phyloP scores from a whole-genome alignment of 192 early-diverging fungal genomes.

The Coemansia sp. region DNA sequence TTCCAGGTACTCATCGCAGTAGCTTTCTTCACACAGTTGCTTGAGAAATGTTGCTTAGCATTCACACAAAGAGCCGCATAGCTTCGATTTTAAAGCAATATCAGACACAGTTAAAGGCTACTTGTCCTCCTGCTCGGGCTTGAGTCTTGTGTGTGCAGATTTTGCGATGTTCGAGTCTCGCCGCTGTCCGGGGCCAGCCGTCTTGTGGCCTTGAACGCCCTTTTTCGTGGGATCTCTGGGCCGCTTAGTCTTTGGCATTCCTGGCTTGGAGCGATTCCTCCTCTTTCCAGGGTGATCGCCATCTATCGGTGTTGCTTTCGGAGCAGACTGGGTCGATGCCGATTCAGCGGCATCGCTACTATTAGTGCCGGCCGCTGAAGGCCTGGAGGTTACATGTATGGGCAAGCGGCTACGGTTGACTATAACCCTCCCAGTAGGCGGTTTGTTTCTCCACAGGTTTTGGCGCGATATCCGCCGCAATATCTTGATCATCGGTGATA shows the following conservation, averaged over 20 bases:
- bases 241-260: not conserved
- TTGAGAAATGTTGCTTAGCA: not conserved
- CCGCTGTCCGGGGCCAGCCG: not conserved
- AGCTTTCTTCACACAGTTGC: not conserved
- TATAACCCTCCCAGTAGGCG: conserved; percentile 26
- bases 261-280: not conserved
- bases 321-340: not conserved
- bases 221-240: not conserved
- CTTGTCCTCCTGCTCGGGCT: not conserved
- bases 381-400: not conserved
- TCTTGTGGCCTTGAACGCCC: not conserved
- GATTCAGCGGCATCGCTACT: not conserved
- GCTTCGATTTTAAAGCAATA: not conserved
- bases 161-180: not conserved
- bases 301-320: not conserved
- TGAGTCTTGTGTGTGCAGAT: not conserved
- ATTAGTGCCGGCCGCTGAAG: not conserved
- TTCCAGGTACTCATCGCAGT: not conserved
- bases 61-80: not conserved
- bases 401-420: conserved; percentile 37
- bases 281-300: not conserved
- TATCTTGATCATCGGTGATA: conserved; percentile 36
- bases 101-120: not conserved
- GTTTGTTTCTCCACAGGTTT: conserved; percentile 39
- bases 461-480: conserved; percentile 39